phyloP scores from a whole-genome alignment of 2,329 filamentous ascomycete species.

The Amylocarpus encephaloides region DNA sequence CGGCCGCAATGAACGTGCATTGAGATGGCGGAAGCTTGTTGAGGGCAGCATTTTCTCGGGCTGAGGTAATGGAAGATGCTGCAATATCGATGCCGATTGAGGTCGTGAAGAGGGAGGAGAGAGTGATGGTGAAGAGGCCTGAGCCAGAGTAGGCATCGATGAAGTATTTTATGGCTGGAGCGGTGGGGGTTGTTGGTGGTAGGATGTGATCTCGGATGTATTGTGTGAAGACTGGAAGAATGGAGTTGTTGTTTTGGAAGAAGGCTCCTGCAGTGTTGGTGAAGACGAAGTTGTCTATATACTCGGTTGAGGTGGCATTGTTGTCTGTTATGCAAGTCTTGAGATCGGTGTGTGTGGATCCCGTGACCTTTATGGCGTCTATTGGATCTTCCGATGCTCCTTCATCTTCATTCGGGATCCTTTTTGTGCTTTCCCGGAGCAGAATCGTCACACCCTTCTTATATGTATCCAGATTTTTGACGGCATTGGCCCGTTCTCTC shows the following conservation, averaged over 20 bases:
- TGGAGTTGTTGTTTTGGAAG: slow-evolving; percentile 99
- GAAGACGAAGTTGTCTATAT: slow-evolving; percentile 74
- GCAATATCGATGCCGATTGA: slow-evolving; percentile 90
- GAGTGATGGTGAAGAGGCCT: slow-evolving; percentile 92
- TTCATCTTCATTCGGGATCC: slow-evolving; percentile 46
- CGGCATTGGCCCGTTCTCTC: slow-evolving; percentile 71
- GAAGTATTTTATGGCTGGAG: slow-evolving; percentile 64
- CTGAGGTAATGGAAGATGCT: slow-evolving; percentile 68
- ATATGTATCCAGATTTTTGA: slow-evolving; percentile 63
- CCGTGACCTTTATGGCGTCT: slow-evolving; percentile 26
- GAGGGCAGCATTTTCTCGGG: slow-evolving; percentile 67
- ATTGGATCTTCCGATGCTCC: slow-evolving; percentile 26
- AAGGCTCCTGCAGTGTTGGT: slow-evolving; percentile 89
- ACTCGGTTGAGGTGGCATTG: slow-evolving; percentile 79
- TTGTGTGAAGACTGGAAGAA: slow-evolving; percentile 76
- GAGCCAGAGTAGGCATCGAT: slow-evolving; percentile 98
- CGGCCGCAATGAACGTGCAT: slow-evolving; percentile 81
- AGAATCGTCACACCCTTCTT: slow-evolving; percentile 80
- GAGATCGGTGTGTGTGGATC: slow-evolving; percentile 58
- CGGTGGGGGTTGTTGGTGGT: slow-evolving; percentile 38
- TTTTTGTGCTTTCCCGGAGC: slow-evolving; percentile 75
- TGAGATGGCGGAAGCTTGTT: slow-evolving; percentile 64
- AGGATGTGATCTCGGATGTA: slow-evolving; percentile 80
- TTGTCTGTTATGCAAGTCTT: slow-evolving; percentile 87
- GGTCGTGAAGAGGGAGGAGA: slow-evolving; percentile 76